Conservation (phyloP, 169 alveolate genomes). For the Eimeria maxima region DNA sequence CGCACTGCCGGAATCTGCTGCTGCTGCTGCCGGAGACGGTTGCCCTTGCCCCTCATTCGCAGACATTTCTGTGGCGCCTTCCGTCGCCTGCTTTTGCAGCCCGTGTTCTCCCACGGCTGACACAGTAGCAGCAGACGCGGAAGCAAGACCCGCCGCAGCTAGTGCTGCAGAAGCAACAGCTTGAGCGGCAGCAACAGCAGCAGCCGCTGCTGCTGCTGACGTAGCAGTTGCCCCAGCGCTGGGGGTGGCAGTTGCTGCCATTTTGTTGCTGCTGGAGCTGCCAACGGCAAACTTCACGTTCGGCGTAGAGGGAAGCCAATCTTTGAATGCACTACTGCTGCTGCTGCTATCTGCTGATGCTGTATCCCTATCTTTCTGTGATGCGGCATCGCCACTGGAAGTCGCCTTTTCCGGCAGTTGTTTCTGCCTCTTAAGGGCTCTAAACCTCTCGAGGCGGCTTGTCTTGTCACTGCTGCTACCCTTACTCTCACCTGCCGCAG, state of each 20-base stretch:
- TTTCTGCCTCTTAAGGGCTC: conserved; percentile 74
- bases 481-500: conserved; percentile 16
- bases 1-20: not conserved
- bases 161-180: conserved; percentile 57
- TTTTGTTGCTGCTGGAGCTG: conserved; percentile 42
- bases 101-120: not conserved
- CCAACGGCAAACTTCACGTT: conserved; percentile 39
- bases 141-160: conserved; percentile 27
- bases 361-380: not conserved
- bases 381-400: not conserved
- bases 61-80: not conserved
- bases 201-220: conserved; percentile 81
- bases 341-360: not conserved
- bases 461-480: conserved; percentile 70
- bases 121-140: conserved; percentile 40
- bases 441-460: conserved; percentile 80
- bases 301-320: conserved; percentile 44
- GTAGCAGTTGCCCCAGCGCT: not conserved
- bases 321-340: conserved; percentile 45
- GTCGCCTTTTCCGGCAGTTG: conserved; percentile 33
- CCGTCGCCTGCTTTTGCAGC: conserved; percentile 36
- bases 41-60: not conserved
- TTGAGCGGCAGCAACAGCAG: conserved; percentile 74
- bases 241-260: not conserved
- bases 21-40: conserved; percentile 37